Conservation (phyloP, 106 monocot genomes). For the Agapanthus africanus region DNA sequence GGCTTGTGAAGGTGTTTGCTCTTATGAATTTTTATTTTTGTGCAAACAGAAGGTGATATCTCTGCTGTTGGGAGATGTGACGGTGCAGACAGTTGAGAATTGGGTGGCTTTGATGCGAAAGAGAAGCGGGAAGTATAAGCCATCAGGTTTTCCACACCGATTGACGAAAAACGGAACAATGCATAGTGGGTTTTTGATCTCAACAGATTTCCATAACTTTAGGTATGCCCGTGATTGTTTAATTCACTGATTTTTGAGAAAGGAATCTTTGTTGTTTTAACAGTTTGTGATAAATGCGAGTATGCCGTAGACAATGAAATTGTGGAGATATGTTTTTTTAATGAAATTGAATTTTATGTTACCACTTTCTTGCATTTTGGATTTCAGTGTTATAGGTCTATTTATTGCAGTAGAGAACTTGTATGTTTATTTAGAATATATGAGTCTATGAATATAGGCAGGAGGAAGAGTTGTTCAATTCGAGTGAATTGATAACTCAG, state of each 20-base stretch:
- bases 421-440: too few relatives aligned
- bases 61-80: conserved; percentile 21
- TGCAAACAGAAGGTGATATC: conserved; percentile 11
- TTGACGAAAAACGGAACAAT: conserved; percentile 9
- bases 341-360: not conserved
- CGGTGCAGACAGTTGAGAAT: conserved; percentile 13
- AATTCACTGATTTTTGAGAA: not conserved
- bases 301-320: not conserved
- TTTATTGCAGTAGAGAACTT: too few relatives aligned
- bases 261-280: not conserved
- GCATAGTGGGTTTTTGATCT: conserved; percentile 9
- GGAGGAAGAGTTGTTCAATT: too few relatives aligned
- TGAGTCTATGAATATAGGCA: too few relatives aligned
- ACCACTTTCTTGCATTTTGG: too few relatives aligned
- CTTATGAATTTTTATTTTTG: not conserved
- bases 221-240: conserved; percentile 2
- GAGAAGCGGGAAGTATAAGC: conserved; percentile 17
- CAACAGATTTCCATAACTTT: not conserved
- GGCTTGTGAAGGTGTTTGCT: conserved; percentile 9
- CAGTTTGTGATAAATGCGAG: not conserved
- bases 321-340: not conserved
- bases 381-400: too few relatives aligned
- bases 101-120: conserved; percentile 26
- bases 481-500: too few relatives aligned
- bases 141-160: conserved; percentile 26